phyloP scores from a whole-genome alignment of 495 filamentous ascomycete species.

The Cairneyella variabilis region DNA sequence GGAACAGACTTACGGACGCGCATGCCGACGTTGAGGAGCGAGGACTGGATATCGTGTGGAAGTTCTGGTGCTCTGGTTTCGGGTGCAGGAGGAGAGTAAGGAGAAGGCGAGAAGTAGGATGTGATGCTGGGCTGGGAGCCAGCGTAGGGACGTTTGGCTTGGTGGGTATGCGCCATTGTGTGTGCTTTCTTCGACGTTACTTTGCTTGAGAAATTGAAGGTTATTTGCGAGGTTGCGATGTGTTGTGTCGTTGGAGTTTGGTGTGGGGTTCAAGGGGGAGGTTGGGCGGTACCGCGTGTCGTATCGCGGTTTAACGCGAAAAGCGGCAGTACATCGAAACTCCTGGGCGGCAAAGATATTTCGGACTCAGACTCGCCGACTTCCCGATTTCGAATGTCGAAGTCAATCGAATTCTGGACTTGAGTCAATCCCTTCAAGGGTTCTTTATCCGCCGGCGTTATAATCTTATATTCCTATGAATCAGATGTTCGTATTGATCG shows the following conservation, averaged over 20 bases:
- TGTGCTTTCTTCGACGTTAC: neutral
- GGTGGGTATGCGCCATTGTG: constrained; percentile 20
- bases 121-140: constrained; percentile 27
- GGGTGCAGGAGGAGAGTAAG: neutral
- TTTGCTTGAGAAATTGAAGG: no score
- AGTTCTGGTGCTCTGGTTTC: constrained; percentile 36
- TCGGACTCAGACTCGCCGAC: no score
- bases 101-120: constrained; percentile 19
- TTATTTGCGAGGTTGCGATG: no score
- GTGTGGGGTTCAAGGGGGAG: neutral
- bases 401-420: no score
- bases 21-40: constrained; percentile 86
- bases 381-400: no score
- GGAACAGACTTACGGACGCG: constrained; percentile 86
- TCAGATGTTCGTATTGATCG: no score
- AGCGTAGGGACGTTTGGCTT: constrained; percentile 24
- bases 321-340: no score
- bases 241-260: no score
- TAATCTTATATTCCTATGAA: no score
- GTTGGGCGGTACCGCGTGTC: neutral
- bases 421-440: no score
- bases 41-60: constrained; percentile 64
- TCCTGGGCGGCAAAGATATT: no score
- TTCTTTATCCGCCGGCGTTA: no score
- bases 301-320: neutral